Evolutionary conservation across 1,284 basidiomycete genomes (phyloP), one percentile per base, ranked within the genome.

Genomic region (Ceratobasidium theobromae): DNA sequence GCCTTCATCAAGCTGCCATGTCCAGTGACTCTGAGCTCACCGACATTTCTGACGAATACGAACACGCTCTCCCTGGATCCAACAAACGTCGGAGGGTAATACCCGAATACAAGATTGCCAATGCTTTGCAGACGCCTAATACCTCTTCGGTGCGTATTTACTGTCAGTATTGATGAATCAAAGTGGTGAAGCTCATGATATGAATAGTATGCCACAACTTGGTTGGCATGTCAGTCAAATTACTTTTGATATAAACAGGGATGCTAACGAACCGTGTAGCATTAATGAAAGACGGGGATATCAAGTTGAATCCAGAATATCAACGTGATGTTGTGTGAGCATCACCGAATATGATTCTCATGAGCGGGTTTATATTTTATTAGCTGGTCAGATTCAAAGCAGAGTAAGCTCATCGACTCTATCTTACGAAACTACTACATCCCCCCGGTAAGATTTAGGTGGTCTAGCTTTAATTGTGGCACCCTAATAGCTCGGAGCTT

Each of bases 351-450:
- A 16, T 1, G 18, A 1, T 48, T 18, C 18, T 45, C 41, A 45
- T 18, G 41, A 9, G 27, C 32, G 25, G 12, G 45, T 27, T 11
- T n/a, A 35, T 12, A 12, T 33, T 23, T 43, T 38, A 18, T 18
- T 18, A 62, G 58, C 9, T 70, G 69, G 69, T 62, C 68, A 32
- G 60, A 67, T 21, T 16, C 66, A 14, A 67, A 68, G 38, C 65
- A 69, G 43, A 65, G 33, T 30, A 69, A 69, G 23, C 45, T 70
- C 28, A 69, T 70, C 18, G 69, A 70, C 28, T 69, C 68, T 9
- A 23, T 67, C 11, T 49, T 70, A 8, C 52, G 67, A n/a, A 68
- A 68, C 41, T 69, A 69, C 52, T 68, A 69, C 35, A 54, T 70
- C 14, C 69, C 69, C 5, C 68, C 67, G 4, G 58, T 62, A 41